Evolutionary conservation across 345 rosid species (phyloP), one percentile per base, ranked within the genome.

Genomic region (Brassica incana): DNA sequence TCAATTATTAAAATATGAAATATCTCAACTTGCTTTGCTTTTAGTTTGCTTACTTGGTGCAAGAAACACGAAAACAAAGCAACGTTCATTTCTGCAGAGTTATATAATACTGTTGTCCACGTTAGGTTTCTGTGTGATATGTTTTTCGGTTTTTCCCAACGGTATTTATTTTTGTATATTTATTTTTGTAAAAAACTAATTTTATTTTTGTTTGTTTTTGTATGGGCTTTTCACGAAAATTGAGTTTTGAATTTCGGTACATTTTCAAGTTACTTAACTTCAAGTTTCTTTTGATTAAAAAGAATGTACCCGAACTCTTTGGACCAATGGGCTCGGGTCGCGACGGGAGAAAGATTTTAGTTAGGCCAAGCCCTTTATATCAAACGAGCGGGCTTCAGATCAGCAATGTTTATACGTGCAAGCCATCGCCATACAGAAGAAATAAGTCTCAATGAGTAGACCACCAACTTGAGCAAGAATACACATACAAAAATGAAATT

Each of bases 21-120:
- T 48, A 43, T 14, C 8, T 0, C 83, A 74, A 80, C 54, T 80
- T 80, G 83, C 50, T 68, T 27, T 52, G 38, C 74, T 73, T 73
- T 40, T 59, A 20, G 10, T 67, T 32, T 67, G 69, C 58, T 74
- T 16, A 58, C 67, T 64, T 23, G 63, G 23, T 20, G 23, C 23
- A 20, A 20, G 23, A 20, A 20, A 20, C 23, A 20, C 23, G 23
- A 20, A 20, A 20, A 20, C 23, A 20, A 20, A 20, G 23, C 23
- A 20, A 20, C 23, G 23, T 20, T 20, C 23, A 20, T 20, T 20
- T 20, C 23, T 20, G 23, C 23, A 20, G 23, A 20, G 23, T 20
- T 20, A 20, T 16, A 14, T 56, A 56, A 15, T 29, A 59, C 52
- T 67, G 63, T 33, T 67, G 68, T 73, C 65, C 23, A 79, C 8